Conservation (phyloP, 2,329 filamentous ascomycete genomes). For the Anisogramma anomala region DNA sequence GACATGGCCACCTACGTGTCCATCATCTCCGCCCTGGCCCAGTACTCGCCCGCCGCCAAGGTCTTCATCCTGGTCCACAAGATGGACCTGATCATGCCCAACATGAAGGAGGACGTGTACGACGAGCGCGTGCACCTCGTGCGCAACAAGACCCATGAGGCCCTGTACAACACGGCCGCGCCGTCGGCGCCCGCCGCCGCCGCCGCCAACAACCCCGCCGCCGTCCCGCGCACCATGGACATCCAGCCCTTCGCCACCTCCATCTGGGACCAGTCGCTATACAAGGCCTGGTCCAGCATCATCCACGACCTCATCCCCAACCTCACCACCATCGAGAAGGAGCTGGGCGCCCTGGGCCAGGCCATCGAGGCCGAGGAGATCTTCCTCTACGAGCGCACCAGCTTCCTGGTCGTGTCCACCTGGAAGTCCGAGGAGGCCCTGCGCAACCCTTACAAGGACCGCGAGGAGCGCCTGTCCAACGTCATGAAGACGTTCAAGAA, state of each 20-base stretch:
- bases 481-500: constrained; percentile 99
- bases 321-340: constrained; percentile 72
- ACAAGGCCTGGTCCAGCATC: constrained; percentile 96
- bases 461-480: constrained; percentile 87
- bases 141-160: constrained; percentile 56
- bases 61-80: constrained; percentile 97
- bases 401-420: constrained; percentile 90
- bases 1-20: constrained; percentile 87
- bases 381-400: constrained; percentile 87
- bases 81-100: constrained; percentile 85
- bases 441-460: constrained; percentile 79
- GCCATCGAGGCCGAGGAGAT: constrained; percentile 89
- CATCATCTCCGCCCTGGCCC: constrained; percentile 77
- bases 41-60: constrained; percentile 69
- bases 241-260: constrained; percentile 87
- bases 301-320: constrained; percentile 98
- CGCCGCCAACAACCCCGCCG: constrained; percentile 20
- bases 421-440: constrained; percentile 67
- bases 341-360: constrained; percentile 70
- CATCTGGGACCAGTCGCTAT: constrained; percentile 97
- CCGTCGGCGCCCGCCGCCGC: no score
- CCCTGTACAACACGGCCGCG: constrained; percentile 29
- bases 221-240: constrained; percentile 36
- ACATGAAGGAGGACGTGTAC: constrained; percentile 70
- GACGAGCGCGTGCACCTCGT: constrained; percentile 72